phyloP scores from a whole-genome alignment of 2,329 filamentous ascomycete genomes.

The Colletotrichum kahawae region DNA sequence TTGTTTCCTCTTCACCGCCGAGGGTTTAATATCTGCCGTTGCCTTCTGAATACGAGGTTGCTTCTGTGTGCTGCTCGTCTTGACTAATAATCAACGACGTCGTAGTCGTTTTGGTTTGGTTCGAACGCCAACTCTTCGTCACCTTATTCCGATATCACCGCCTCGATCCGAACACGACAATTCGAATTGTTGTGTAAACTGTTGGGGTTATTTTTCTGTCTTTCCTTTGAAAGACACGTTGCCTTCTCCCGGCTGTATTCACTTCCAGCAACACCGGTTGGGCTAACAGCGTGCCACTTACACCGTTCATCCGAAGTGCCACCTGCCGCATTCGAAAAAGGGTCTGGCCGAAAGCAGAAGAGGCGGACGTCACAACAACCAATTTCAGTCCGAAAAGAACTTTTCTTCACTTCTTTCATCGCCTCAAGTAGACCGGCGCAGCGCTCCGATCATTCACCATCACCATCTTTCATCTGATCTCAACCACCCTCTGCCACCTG shows the following conservation, averaged over 20 bases:
- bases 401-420: background rate
- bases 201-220: background rate
- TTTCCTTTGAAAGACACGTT: background rate
- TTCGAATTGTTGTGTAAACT: background rate
- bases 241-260: background rate
- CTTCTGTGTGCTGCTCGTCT: background rate
- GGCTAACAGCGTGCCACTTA: background rate
- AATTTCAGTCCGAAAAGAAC: background rate
- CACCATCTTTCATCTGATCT: background rate
- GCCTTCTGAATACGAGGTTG: background rate
- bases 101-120: background rate
- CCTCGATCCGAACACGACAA: background rate
- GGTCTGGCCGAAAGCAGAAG: background rate
- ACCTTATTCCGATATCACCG: background rate
- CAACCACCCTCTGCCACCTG: background rate
- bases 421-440: constrained; percentile 1
- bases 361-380: background rate
- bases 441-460: background rate
- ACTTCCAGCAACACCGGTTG: background rate
- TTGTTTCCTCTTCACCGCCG: constrained; percentile 11
- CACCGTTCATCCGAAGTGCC: background rate
- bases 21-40: background rate
- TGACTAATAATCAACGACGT: background rate
- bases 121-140: background rate
- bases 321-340: constrained; percentile 12